Conservation (phyloP, 2,329 filamentous ascomycete genomes). For the Fusarium sp. region DNA sequence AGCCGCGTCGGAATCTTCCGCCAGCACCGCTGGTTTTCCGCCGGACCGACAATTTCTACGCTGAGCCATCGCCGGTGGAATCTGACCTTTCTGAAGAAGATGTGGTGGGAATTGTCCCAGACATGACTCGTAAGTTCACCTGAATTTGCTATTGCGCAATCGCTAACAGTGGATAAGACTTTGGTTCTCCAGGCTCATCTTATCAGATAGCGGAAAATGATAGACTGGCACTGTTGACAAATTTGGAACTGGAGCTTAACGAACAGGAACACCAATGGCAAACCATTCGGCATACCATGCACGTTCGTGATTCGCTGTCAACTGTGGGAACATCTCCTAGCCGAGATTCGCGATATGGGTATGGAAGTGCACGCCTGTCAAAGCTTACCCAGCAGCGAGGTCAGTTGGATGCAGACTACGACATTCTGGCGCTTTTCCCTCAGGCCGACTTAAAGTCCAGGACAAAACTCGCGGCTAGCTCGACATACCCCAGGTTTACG, state of each 20-base stretch:
- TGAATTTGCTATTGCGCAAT: conserved; percentile 1
- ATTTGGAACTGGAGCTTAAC: conserved; percentile 72
- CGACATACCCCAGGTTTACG: conserved; percentile 32
- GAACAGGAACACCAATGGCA: conserved; percentile 71
- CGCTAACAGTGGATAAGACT: conserved; percentile 20
- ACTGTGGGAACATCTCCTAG: conserved; percentile 53
- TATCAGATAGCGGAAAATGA: conserved; percentile 50
- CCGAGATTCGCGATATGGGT: conserved; percentile 38
- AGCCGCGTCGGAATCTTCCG: conserved; percentile 65
- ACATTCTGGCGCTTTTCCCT: conserved; percentile 29
- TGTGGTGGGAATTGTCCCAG: conserved; percentile 53
- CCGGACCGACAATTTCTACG: conserved; percentile 56
- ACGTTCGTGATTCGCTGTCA: conserved; percentile 62
- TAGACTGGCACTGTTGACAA: conserved; percentile 64
- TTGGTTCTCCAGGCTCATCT: conserved; percentile 13
- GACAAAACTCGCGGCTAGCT: conserved; percentile 21
- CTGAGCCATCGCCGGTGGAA: conserved; percentile 65
- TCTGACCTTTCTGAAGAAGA: conserved; percentile 55
- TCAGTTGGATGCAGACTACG: conserved; percentile 28
- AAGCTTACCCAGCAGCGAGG: conserved; percentile 31
- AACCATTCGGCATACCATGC: conserved; percentile 64
- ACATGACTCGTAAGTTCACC: conserved; percentile 15
- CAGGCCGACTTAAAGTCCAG: conserved; percentile 28
- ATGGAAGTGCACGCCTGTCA: conserved; percentile 28
- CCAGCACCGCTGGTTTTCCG: conserved; percentile 67